phyloP scores from a whole-genome alignment of 75 land plant genomes.

The Selaginella moellendorffii region DNA sequence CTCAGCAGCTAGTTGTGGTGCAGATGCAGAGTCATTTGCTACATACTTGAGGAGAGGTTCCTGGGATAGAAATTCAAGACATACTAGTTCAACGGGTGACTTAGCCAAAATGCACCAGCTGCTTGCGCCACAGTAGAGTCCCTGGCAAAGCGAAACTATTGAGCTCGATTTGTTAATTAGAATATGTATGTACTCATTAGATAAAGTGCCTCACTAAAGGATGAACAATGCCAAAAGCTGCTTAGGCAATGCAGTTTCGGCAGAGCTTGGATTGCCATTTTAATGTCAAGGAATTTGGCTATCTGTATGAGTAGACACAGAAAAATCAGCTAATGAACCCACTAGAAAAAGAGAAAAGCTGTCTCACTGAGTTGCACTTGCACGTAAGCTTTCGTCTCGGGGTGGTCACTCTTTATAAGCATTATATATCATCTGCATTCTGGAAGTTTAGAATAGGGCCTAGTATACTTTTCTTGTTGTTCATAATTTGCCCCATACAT shows the following conservation, averaged over 20 bases:
- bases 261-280: neutral
- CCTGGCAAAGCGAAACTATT: constrained; percentile 12
- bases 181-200: neutral
- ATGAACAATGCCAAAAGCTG: neutral
- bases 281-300: neutral
- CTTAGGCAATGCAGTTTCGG: neutral
- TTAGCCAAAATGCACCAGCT: constrained; percentile 31
- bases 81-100: constrained; percentile 39
- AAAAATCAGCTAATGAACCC: no score
- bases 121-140: constrained; percentile 41
- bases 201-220: constrained; percentile 3
- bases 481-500: no score
- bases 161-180: neutral
- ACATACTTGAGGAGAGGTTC: neutral
- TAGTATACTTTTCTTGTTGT: no score
- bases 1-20: constrained; percentile 49
- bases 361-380: no score
- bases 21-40: neutral
- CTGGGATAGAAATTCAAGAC: constrained; percentile 22
- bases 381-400: no score
- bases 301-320: neutral
- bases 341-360: no score
- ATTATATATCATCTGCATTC: no score
- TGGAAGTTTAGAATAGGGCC: no score
- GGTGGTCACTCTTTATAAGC: no score